These are phyloP conservation scores for Ophiostoma himal-ulmi DNA, from an alignment of 2,329 filamentous ascomycete species.

Conservation along the genomic window DNA sequence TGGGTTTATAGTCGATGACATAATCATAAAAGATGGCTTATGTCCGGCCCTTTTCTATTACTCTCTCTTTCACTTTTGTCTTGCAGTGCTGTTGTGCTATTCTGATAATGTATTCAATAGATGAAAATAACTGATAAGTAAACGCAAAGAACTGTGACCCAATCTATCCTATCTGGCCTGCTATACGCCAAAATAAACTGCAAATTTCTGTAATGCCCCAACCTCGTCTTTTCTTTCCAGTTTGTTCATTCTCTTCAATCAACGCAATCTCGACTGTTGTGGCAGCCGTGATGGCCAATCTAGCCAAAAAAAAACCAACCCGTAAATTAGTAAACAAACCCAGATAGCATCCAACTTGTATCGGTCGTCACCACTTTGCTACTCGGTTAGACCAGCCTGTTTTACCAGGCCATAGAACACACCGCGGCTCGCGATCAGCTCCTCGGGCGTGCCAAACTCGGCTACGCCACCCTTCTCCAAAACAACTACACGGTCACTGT, in stretches of 20 bases:
- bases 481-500: constrained; percentile 84
- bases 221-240: neutral
- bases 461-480: constrained; percentile 83
- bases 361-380: neutral
- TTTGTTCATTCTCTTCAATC: neutral
- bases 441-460: constrained; percentile 83
- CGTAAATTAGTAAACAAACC: neutral
- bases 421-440: constrained; percentile 68
- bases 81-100: neutral
- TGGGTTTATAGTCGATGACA: neutral
- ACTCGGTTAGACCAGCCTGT: constrained; percentile 69
- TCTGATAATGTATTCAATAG: neutral
- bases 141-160: constrained; percentile 5
- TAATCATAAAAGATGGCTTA: neutral
- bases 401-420: constrained; percentile 86
- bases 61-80: neutral
- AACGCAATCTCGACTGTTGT: neutral
- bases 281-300: neutral
- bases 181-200: constrained; percentile 12
- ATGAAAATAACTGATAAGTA: neutral
- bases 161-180: constrained; percentile 19
- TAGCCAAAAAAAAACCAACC: neutral
- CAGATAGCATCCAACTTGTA: neutral
- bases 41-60: neutral
- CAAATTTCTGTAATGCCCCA: neutral